A percentile compares a stretch with the other conserved stretches of the same genome.
These are phyloP conservation scores for Lachnellula cervina DNA, from an alignment of 2,329 filamentous ascomycete genomes.

Conservation along the genomic window DNA sequence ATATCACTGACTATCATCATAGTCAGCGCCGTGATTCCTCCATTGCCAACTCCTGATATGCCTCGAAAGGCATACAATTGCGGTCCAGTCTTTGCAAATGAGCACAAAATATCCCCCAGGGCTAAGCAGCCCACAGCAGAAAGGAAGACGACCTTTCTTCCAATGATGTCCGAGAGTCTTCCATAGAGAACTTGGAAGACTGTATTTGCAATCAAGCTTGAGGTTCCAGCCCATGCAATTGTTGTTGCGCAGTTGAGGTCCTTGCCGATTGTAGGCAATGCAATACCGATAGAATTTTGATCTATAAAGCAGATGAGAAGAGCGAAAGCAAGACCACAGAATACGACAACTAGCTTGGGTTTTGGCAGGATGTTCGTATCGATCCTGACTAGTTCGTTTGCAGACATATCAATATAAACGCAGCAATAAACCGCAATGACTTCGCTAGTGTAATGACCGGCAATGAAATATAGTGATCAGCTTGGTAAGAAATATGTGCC, in stretches of 20 bases:
- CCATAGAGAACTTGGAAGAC: constrained; percentile 63
- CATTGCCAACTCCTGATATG: constrained; percentile 56
- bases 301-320: constrained; percentile 48
- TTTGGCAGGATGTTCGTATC: constrained; percentile 54
- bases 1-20: constrained; percentile 61
- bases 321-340: constrained; percentile 46
- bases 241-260: constrained; percentile 42
- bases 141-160: constrained; percentile 54
- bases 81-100: constrained; percentile 48
- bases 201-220: constrained; percentile 51
- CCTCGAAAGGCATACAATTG: constrained; percentile 59
- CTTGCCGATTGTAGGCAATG: constrained; percentile 47
- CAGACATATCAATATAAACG: neutral
- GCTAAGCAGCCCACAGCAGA: constrained; percentile 47
- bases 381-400: constrained; percentile 23
- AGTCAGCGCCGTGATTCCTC: constrained; percentile 53
- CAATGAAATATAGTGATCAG: neutral
- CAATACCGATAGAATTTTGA: constrained; percentile 33
- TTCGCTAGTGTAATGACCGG: too few species aligned
- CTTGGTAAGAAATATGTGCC: neutral
- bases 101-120: constrained; percentile 55
- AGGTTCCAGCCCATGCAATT: constrained; percentile 52
- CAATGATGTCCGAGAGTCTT: constrained; percentile 56
- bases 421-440: neutral
- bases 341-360: constrained; percentile 45